Percentiles rank a stretch among this genome's conserved stretches.
Conservation (phyloP, 495 filamentous ascomycete genomes). For the Polyplosphaeria fusca region DNA sequence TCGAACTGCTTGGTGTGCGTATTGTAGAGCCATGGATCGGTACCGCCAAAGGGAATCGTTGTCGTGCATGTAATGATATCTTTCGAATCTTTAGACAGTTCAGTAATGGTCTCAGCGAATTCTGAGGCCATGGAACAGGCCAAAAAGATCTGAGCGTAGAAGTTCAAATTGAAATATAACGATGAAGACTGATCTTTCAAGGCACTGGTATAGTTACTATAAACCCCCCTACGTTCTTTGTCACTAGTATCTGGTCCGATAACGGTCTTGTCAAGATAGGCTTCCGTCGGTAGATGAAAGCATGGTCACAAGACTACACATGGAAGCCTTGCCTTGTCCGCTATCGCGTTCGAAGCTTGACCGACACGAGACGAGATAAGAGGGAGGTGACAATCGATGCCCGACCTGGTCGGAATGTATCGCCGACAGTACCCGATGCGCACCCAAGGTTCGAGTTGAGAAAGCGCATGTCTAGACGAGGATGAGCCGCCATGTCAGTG, state of each 20-base stretch:
- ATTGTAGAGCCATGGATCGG: slow-evolving; percentile 35
- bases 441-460: not conserved
- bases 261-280: slow-evolving; percentile 8
- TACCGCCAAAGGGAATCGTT: slow-evolving; percentile 26
- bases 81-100: not conserved
- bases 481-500: no score
- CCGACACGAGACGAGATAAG: not conserved
- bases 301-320: not conserved
- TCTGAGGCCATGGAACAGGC: slow-evolving; percentile 11
- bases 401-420: not conserved
- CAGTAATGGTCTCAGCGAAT: not conserved
- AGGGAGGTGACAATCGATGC: not conserved
- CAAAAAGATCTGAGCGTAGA: no score
- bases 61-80: not conserved
- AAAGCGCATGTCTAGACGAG: no score
- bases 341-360: no score
- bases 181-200: no score
- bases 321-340: no score
- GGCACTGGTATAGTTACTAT: no score
- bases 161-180: no score
- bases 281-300: slow-evolving; percentile 2
- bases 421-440: slow-evolving; percentile 5
- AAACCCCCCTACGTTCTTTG: no score
- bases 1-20: slow-evolving; percentile 35
- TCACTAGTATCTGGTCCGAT: no score